A percentile compares a stretch with the other conserved stretches of the same genome.
Conservation (phyloP, 495 filamentous ascomycete species). For the Podospora pseudoanserina region DNA sequence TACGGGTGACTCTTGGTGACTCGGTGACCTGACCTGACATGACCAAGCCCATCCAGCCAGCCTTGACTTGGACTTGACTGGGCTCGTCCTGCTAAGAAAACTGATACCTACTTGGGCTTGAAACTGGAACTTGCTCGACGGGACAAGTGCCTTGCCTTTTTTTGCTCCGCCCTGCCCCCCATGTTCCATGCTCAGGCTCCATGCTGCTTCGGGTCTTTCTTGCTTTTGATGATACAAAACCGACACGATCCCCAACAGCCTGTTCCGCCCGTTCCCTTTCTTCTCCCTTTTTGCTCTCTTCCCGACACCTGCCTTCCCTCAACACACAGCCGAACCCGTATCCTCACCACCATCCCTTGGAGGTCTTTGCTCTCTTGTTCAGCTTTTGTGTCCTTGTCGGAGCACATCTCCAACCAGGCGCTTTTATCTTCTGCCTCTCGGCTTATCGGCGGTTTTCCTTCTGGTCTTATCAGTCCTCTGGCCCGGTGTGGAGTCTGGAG, state of each 20-base stretch:
- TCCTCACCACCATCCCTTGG: neutral
- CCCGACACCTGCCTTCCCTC: neutral
- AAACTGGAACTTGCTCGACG: conserved; percentile 3
- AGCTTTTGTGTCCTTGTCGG: neutral
- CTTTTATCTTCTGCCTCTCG: neutral
- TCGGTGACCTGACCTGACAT: conserved; percentile 23
- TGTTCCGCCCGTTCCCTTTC: conserved; percentile 9
- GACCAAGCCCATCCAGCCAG: conserved; percentile 10
- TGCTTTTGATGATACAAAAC: conserved; percentile 31
- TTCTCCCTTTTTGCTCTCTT: conserved; percentile 9
- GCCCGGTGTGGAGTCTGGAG: neutral
- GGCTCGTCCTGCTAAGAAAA: conserved; percentile 10
- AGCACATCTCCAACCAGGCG: neutral
- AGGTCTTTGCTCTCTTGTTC: too few species aligned
- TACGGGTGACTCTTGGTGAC: conserved; percentile 29
- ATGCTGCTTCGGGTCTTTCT: conserved; percentile 15
- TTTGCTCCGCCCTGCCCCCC: conserved; percentile 23
- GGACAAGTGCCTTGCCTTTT: conserved; percentile 22
- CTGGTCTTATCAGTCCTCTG: neutral
- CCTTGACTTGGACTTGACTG: conserved; percentile 11
- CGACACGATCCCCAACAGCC: conserved; percentile 26
- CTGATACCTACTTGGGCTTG: neutral
- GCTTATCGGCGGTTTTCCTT: neutral
- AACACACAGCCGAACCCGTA: neutral
- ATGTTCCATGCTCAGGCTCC: conserved; percentile 1